Evolutionary conservation across 2,329 filamentous ascomycete genomes (phyloP), one percentile per base, ranked within the genome.

Genomic region (Mycosphaerella sp.): DNA sequence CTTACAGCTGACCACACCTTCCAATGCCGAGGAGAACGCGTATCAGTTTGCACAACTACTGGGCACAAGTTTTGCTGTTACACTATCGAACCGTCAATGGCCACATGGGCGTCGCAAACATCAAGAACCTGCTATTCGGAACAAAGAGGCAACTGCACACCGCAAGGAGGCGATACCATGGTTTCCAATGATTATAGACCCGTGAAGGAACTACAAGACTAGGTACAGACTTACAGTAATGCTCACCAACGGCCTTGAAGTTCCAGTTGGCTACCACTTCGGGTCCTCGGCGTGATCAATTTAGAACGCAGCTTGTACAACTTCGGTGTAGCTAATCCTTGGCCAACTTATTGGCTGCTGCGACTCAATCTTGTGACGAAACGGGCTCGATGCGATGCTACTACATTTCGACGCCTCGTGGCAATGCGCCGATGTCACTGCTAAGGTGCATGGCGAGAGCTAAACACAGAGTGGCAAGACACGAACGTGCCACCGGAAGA

Each of bases 301-400:
- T 48, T 48, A 47, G 44, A 47, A 34, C 21, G 21, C 34, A 37
- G 27, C 27, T 40, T 47, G 44, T 34, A 48, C 44, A 16, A 48
- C 44, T 48, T 48, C 27, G 37, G 44, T 18, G 25, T 48, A 48
- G 44, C 25, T 35, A 21, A 21, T 48, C 44, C 27, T 48, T 10
- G 8, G 16, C 6, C 8, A 27, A 9, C 12, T 41, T 35, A 41
- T 48, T 48, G 44, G 44, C 34, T 41, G 44, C 44, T 48, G 44
- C 44, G 44, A 25, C 36, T 17, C 16, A 41, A 12, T 25, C 21
- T 18, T 34, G 35, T 28, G 40, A 41, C 27, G 9, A 14, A 41
- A 41, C 34, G 40, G 44, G 21, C 6, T 6, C 7, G 27, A 48
- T 48, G 36, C 44, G 37, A 37, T 48, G 36, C 27, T 41, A 40